A percentile compares a stretch with the other conserved stretches of the same genome.
phyloP scores from a whole-genome alignment of 192 early-diverging fungal species.

The Rhizophagus prolifer region DNA sequence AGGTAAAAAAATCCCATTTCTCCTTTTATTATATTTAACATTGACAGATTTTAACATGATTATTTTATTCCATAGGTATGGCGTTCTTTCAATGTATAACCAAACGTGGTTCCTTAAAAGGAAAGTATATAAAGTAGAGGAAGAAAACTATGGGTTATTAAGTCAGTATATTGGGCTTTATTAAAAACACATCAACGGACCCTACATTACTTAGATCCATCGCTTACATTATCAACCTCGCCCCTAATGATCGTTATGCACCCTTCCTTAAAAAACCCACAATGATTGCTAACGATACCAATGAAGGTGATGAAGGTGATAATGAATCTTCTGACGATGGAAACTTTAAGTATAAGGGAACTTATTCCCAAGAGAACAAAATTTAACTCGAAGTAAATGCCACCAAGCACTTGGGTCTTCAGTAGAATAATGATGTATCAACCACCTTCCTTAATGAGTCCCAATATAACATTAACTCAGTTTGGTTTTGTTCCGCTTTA shows the following conservation, averaged over 20 bases:
- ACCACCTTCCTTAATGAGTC: too few species aligned
- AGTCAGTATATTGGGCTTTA: not conserved
- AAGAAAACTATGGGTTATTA: not conserved
- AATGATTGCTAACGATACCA: not conserved
- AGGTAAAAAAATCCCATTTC: not conserved
- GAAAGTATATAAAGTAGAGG: not conserved
- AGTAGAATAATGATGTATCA: too few species aligned
- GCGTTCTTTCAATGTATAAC: conserved; percentile 31
- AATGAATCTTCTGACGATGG: not conserved
- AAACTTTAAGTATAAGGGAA: not conserved
- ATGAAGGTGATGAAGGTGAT: not conserved
- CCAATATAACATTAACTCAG: too few species aligned
- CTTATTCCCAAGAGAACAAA: not conserved
- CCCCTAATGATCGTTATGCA: not conserved
- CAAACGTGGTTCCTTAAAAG: conserved; percentile 34
- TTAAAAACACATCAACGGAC: not conserved
- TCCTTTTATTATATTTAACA: conserved; percentile 5
- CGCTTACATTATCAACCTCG: not conserved
- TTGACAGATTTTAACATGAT: not conserved
- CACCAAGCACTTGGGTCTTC: too few species aligned
- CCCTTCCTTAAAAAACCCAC: not conserved
- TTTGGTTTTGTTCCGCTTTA: too few species aligned
- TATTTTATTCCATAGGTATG: conserved; percentile 21
- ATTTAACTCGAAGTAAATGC: not conserved
- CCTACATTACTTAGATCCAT: not conserved